These are phyloP conservation scores for Pyrenochaeta sp. DNA, from an alignment of 2,329 filamentous ascomycete genomes.

Conservation along the genomic window DNA sequence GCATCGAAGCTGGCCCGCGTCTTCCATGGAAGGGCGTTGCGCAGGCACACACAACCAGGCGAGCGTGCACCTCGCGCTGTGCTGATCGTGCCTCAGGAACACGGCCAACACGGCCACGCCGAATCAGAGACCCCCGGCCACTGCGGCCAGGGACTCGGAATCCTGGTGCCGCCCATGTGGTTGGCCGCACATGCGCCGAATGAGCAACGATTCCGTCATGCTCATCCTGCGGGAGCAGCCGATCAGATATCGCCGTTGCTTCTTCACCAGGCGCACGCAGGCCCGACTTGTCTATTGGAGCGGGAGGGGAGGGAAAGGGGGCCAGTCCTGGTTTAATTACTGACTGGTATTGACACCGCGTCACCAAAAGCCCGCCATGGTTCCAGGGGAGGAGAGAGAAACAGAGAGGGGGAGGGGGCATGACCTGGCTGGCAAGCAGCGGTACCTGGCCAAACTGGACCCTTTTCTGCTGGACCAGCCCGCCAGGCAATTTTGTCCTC, in stretches of 20 bases:
- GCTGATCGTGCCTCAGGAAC: conserved; percentile 40
- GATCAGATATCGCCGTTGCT: conserved; percentile 18
- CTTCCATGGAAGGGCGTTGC: conserved; percentile 14
- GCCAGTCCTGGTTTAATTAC: background rate
- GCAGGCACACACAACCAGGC: background rate
- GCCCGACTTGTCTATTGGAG: background rate
- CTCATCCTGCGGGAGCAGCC: conserved; percentile 38
- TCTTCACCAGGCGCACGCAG: background rate
- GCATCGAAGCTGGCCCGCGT: conserved; percentile 22
- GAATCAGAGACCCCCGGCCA: conserved; percentile 31
- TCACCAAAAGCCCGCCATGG: too few relatives aligned
- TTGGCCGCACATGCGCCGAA: conserved; percentile 26
- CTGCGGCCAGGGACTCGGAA: conserved; percentile 38
- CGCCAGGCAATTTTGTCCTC: background rate
- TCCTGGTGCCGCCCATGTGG: conserved; percentile 26
- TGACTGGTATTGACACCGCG: background rate
- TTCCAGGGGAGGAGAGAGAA: too few relatives aligned
- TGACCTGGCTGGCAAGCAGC: too few relatives aligned
- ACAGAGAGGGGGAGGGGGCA: too few relatives aligned
- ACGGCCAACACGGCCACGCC: conserved; percentile 38
- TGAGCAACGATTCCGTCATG: conserved; percentile 24
- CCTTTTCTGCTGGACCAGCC: conserved; percentile 4
- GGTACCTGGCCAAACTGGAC: too few relatives aligned
- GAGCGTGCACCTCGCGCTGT: conserved; percentile 1
- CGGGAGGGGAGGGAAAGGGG: background rate